phyloP scores from a whole-genome alignment of 2,329 filamentous ascomycete genomes.

The Pseudofabraea citricarpa region DNA sequence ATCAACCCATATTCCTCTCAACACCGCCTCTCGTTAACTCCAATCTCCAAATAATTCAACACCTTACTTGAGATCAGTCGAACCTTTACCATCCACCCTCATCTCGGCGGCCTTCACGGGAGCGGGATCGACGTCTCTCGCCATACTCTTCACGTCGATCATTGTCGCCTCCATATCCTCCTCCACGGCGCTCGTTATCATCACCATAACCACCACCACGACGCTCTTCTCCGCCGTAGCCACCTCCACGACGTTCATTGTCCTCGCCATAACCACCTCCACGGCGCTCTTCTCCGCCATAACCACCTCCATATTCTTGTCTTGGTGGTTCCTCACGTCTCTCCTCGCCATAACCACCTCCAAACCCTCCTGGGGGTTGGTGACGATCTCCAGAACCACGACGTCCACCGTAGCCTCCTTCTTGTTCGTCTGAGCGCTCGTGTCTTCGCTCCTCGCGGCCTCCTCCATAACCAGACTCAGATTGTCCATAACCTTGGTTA shows the following conservation, averaged over 20 bases:
- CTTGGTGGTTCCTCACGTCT: constrained; percentile 25
- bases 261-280: constrained; percentile 15
- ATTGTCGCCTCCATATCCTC: constrained; percentile 1
- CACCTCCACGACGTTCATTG: constrained; percentile 12
- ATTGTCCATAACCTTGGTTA: constrained; percentile 5
- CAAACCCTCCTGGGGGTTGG: constrained; percentile 7
- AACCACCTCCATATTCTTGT: constrained; percentile 4
- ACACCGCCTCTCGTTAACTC: no score
- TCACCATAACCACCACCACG: constrained; percentile 1
- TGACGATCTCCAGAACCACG: constrained; percentile 10
- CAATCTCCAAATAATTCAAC: no score
- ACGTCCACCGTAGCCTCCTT: constrained; percentile 23
- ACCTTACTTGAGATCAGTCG: no score
- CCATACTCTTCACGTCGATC: not conserved
- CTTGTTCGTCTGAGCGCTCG: constrained; percentile 22
- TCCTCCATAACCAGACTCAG: constrained; percentile 16
- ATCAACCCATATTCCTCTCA: no score
- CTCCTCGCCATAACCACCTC: constrained; percentile 10
- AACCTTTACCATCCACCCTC: constrained; percentile 4
- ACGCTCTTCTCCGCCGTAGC: constrained; percentile 22
- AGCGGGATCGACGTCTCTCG: constrained; percentile 10
- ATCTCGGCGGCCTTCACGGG: constrained; percentile 7
- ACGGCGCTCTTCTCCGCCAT: constrained; percentile 10
- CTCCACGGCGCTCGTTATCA: no score
- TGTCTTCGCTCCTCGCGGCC: constrained; percentile 23